These are phyloP conservation scores for Somion occarium DNA, from an alignment of 1,284 basidiomycete species.

Conservation along the genomic window DNA sequence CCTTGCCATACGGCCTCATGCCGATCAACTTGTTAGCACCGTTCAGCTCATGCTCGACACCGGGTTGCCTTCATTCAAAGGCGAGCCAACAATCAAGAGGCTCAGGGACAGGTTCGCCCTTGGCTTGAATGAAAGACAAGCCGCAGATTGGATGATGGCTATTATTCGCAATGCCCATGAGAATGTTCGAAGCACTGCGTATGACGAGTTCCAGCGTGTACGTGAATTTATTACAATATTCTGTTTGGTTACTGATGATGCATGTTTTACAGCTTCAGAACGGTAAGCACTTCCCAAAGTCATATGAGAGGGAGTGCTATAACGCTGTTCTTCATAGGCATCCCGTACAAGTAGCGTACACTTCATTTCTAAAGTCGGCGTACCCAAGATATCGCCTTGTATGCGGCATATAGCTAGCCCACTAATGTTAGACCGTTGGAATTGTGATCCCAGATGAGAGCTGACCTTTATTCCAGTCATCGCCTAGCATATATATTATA, in stretches of 20 bases:
- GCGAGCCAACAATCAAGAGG: conserved; percentile 85
- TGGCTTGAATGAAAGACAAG: conserved; percentile 82
- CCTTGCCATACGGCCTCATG: conserved; percentile 89
- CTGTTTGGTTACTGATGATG: conserved; percentile 1
- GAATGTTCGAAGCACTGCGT: conserved; percentile 87
- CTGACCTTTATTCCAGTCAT: no score
- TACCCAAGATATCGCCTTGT: no score
- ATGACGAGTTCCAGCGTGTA: conserved; percentile 89
- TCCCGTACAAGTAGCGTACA: conserved; percentile 51
- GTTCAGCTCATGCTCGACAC: conserved; percentile 95
- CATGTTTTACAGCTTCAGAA: conserved; percentile 42
- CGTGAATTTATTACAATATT: conserved; percentile 24
- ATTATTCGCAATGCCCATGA: conserved; percentile 92
- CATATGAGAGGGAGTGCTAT: conserved; percentile 2
- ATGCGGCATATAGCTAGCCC: no score
- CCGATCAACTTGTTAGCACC: conserved; percentile 84
- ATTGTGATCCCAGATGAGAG: no score
- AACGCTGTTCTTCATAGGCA: conserved; percentile 29
- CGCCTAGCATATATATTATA: no score
- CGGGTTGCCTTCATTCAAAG: conserved; percentile 94
- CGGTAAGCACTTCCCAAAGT: conserved; percentile 26
- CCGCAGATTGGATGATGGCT: conserved; percentile 89
- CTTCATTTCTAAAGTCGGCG: no score
- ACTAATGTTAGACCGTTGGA: no score
- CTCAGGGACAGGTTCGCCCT: conserved; percentile 86